phyloP scores from a whole-genome alignment of 1,284 basidiomycete species.

The Heterobasidion irregulare region DNA sequence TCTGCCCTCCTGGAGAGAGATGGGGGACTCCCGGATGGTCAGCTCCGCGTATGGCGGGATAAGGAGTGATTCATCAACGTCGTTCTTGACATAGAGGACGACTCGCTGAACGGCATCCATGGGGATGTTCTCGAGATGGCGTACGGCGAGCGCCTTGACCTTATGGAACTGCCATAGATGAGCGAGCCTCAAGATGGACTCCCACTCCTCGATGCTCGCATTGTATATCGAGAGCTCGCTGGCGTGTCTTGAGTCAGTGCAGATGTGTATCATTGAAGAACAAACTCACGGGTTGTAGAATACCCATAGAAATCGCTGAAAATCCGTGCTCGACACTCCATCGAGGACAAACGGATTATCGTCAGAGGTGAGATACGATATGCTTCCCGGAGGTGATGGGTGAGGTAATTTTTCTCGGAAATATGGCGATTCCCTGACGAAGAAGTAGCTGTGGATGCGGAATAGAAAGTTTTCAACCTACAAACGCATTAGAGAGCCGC shows the following conservation, averaged over 20 bases:
- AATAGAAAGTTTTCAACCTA: constrained; percentile 32
- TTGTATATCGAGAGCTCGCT: constrained; percentile 56
- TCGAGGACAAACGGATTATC: constrained; percentile 43
- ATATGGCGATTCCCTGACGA: constrained; percentile 49
- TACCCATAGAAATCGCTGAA: constrained; percentile 56
- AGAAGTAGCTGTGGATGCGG: constrained; percentile 55
- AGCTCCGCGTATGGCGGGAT: constrained; percentile 50
- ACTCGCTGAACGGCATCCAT: constrained; percentile 58
- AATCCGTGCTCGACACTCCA: constrained; percentile 37
- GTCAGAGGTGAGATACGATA: constrained; percentile 33
- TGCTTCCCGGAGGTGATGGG: constrained; percentile 36
- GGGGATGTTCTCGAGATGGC: constrained; percentile 51
- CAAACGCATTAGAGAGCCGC: not conserved
- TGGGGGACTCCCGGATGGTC: constrained; percentile 43
- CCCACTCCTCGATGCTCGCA: constrained; percentile 47
- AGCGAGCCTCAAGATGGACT: constrained; percentile 47
- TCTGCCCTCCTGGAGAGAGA: constrained; percentile 47
- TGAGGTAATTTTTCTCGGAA: constrained; percentile 38
- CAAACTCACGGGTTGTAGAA: constrained; percentile 54
- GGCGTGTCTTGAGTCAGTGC: not conserved
- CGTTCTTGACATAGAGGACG: constrained; percentile 44
- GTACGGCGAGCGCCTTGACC: constrained; percentile 48
- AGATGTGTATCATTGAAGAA: not conserved
- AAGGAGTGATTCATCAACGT: constrained; percentile 44
- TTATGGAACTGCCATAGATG: constrained; percentile 53